Percentiles rank a stretch among this genome's conserved stretches.
These are phyloP conservation scores for Iberis pinnata DNA, from an alignment of 345 rosid species.

Conservation along the genomic window DNA sequence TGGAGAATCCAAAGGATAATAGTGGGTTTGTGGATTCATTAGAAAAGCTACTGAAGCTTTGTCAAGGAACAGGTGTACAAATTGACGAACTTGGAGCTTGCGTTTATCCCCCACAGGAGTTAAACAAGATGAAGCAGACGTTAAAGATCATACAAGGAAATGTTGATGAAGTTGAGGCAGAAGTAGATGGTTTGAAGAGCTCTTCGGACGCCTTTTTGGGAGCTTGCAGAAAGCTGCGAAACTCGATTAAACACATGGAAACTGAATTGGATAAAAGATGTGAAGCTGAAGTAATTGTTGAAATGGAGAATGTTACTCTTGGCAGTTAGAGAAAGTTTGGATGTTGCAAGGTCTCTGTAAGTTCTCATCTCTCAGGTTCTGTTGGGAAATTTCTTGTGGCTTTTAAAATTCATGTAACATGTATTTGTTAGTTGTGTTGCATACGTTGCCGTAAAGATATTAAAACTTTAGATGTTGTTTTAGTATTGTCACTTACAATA, in stretches of 20 bases:
- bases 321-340: conserved; percentile 22
- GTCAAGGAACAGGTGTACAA: conserved; percentile 54
- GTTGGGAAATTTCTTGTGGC: no score
- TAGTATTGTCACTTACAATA: conserved; percentile 51
- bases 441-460: no score
- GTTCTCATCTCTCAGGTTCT: no score
- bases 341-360: conserved; percentile 21
- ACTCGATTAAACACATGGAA: conserved; percentile 40
- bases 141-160: conserved; percentile 34
- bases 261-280: conserved; percentile 31
- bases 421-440: no score
- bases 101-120: conserved; percentile 85
- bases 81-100: conserved; percentile 68
- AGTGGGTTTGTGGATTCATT: conserved; percentile 51
- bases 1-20: conserved; percentile 46
- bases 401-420: no score
- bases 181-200: conserved; percentile 39
- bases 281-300: conserved; percentile 34
- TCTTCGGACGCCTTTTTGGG: conserved; percentile 39
- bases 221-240: conserved; percentile 45
- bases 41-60: conserved; percentile 60
- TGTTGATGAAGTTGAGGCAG: conserved; percentile 36
- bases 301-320: conserved; percentile 45
- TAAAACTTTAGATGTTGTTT: no score
- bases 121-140: conserved; percentile 38